Base-by-base conservation (phyloP, 345 rosid species). In the Rubroshorea leprosula region DNA sequence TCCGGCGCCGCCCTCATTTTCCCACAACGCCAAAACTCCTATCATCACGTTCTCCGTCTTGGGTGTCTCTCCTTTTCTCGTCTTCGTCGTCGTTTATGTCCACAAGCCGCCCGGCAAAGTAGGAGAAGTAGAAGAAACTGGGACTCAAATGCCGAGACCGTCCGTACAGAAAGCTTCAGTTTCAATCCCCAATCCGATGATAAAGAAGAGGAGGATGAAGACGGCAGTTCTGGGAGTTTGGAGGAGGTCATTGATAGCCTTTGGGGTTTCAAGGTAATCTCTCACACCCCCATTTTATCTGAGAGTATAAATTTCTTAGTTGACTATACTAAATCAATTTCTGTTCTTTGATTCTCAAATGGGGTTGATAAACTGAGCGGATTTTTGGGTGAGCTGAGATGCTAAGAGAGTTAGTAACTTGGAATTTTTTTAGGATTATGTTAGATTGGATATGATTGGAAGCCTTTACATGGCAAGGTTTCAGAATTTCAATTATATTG, bases 241-340 rank as follows among this genome's bases (percentile, higher is more conserved):
- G 75, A 74, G n/a, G 69, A 76, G 63, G 71, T 23, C 14, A 6
- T 82, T 11, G 84, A 73, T 41, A 67, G 68, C 53, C 13, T 77
- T 51, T 79, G 77, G 82, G 68, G 71, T 60, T 49, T 82, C 44
- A 63, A 72, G 84, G 87, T 82, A 62, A 43, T 46, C 26, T 35
- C 23, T 5, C 1, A 1, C 27, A 13, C 22, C 7, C 5, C n/a
- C 13, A 8, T 19, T 51, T 43, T 23, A 11, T 9, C 11, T n/a
- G 14, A 23, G 3, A 0, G 2, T 26, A 13, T 9, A 27, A 19
- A 17, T 17, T 38, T 22, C 26, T 14, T 10, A 41, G 15, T 53
- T 1, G 57, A n/a, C 17, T 1, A 22, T 23, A 29, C 9, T 29
- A 29, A 4, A 29, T 29, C 18, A 7, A 19, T 8, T 58, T 14